These are phyloP conservation scores for Chenopodium album DNA, from an alignment of 148 eudicot species.

Conservation along the genomic window DNA sequence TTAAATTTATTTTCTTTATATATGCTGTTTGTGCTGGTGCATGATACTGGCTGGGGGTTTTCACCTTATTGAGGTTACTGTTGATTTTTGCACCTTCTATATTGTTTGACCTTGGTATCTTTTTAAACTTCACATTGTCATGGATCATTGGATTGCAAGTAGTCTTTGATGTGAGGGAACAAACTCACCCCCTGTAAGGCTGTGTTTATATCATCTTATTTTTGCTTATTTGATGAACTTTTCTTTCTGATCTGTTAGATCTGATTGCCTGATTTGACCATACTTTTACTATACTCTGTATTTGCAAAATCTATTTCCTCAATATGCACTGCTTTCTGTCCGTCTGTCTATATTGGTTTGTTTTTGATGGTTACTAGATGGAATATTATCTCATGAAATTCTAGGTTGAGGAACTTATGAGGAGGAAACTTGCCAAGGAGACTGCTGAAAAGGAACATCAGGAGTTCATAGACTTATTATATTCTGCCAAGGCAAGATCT, in stretches of 20 bases:
- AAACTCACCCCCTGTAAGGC: neutral
- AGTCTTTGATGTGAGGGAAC: neutral
- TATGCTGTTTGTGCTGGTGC: neutral
- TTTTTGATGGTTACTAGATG: conserved; percentile 4
- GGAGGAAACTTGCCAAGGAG: conserved; percentile 66
- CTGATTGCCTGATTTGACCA: too few relatives aligned
- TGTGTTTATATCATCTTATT: too few relatives aligned
- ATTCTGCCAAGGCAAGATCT: conserved; percentile 66
- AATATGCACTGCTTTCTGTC: neutral
- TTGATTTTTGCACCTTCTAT: too few relatives aligned
- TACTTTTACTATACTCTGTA: too few relatives aligned
- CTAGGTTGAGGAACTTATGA: conserved; percentile 81
- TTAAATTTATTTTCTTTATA: neutral
- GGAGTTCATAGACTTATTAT: conserved; percentile 63
- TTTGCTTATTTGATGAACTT: too few relatives aligned
- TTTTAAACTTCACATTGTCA: neutral
- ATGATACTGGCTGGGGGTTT: neutral
- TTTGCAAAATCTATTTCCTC: neutral
- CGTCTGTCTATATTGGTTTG: neutral
- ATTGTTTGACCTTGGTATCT: neutral
- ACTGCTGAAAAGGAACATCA: conserved; percentile 74
- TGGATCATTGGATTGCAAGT: neutral
- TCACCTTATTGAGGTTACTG: neutral
- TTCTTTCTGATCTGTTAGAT: too few relatives aligned
- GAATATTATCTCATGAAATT: conserved; percentile 18